Evolutionary conservation across 1,139 yeast genomes (phyloP).

Genomic region (Yamadazyma triangularis): DNA sequence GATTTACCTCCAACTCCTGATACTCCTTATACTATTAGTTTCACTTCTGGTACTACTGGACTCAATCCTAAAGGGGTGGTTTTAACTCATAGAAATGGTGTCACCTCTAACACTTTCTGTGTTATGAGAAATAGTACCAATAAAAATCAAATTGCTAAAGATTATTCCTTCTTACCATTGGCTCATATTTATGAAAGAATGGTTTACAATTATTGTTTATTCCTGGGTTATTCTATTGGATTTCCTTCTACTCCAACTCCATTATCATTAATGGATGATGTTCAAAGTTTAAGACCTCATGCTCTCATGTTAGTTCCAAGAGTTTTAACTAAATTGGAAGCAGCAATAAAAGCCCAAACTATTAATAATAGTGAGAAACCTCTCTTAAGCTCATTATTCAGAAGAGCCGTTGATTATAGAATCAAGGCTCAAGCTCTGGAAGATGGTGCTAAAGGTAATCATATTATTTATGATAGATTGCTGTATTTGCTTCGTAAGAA

Average conservation of each 20-base stretch:
- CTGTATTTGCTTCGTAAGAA: conserved; percentile 49
- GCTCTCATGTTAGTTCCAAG: conserved; percentile 60
- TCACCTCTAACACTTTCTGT: conserved; percentile 43
- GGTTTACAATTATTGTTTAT: conserved; percentile 23
- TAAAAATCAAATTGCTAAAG: conserved; percentile 6
- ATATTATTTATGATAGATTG: conserved; percentile 43
- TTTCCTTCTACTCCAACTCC: conserved; percentile 44
- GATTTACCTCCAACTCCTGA: conserved; percentile 50
- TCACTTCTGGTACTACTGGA: conserved; percentile 79
- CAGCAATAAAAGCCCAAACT: conserved; percentile 41
- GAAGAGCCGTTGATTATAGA: conserved; percentile 28
- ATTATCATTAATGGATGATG: conserved; percentile 50
- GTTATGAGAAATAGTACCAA: conserved; percentile 7
- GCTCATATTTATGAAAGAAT: conserved; percentile 42
- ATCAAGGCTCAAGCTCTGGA: conserved; percentile 23
- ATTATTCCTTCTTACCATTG: conserved; percentile 20
- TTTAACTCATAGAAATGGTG: conserved; percentile 49
- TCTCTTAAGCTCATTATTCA: conserved; percentile 21
- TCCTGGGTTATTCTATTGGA: conserved; percentile 37
- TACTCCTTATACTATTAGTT: conserved; percentile 60
- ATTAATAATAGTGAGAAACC: conserved; percentile 34
- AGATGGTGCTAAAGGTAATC: conserved; percentile 27
- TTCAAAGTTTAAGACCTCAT: conserved; percentile 51
- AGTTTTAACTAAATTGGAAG: conserved; percentile 58
- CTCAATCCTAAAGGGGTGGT: conserved; percentile 68